Conservation (phyloP, 164 flowering plant species). For the Tetracentron sinense region DNA sequence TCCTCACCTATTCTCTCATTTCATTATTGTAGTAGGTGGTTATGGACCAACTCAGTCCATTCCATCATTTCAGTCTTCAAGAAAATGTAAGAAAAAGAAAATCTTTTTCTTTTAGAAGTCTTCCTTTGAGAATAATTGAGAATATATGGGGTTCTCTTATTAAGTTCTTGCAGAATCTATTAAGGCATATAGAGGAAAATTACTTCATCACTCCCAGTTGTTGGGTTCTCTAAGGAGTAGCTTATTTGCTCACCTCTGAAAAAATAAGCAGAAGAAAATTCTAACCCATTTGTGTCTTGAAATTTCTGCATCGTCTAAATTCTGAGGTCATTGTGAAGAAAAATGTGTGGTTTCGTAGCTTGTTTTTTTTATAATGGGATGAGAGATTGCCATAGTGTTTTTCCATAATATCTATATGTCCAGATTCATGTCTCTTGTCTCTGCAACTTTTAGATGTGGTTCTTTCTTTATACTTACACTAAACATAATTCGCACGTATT, state of each 20-base stretch:
- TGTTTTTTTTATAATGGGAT: too few relatives aligned
- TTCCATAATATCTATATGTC: not conserved
- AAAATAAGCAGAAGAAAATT: not conserved
- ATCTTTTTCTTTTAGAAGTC: not conserved
- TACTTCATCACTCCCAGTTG: not conserved
- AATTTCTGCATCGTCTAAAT: too few relatives aligned
- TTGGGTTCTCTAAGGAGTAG: too few relatives aligned
- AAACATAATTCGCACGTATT: not conserved
- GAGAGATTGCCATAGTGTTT: not conserved
- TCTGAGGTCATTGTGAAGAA: not conserved
- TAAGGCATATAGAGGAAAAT: not conserved
- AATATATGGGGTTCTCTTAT: not conserved
- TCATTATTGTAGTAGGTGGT: constrained; percentile 4
- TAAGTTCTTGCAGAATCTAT: not conserved
- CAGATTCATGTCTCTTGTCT: not conserved
- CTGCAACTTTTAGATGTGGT: not conserved
- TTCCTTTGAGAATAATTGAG: not conserved
- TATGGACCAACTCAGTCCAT: constrained; percentile 22
- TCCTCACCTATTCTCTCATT: not conserved
- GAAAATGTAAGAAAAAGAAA: constrained; percentile 6
- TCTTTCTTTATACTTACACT: not conserved
- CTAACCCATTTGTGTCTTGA: not conserved
- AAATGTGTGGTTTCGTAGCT: not conserved
- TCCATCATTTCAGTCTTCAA: not conserved
- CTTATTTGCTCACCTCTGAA: not conserved